Evolutionary conservation across 2,329 filamentous ascomycete species (phyloP).

Genomic region (Pseudogymnoascus verrucosus): DNA sequence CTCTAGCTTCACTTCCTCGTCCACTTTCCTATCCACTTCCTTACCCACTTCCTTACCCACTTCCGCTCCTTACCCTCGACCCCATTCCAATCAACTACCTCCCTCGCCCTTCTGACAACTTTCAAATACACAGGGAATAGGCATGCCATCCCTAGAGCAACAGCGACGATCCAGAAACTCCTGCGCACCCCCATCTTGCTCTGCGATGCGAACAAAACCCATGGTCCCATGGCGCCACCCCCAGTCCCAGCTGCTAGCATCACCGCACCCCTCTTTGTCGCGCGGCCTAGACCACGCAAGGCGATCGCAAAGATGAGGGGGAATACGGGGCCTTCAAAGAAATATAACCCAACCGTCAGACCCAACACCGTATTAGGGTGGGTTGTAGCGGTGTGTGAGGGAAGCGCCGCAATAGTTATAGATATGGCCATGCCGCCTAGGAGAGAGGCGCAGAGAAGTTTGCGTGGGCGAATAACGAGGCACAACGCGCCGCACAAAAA

Average conservation of each 20-base stretch:
- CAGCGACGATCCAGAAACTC: not conserved
- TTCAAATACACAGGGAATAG: not conserved
- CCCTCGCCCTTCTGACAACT: not conserved
- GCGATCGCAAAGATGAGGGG: constrained; percentile 72
- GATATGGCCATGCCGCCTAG: constrained; percentile 43
- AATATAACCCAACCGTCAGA: constrained; percentile 62
- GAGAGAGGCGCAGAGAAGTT: constrained; percentile 58
- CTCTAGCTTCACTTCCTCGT: not conserved
- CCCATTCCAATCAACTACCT: not conserved
- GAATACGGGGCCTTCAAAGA: constrained; percentile 73
- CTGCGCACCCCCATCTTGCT: not conserved
- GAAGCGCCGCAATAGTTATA: constrained; percentile 41
- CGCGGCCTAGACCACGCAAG: constrained; percentile 65
- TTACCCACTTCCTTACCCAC: not conserved
- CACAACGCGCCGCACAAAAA: constrained; percentile 64
- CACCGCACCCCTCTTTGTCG: constrained; percentile 69
- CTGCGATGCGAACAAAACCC: constrained; percentile 18
- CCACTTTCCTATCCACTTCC: not conserved
- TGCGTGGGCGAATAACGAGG: constrained; percentile 53
- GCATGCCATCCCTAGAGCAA: not conserved
- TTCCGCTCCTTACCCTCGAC: not conserved
- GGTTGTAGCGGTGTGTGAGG: constrained; percentile 38
- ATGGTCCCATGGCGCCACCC: constrained; percentile 24
- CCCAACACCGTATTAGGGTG: constrained; percentile 35
- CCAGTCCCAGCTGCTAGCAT: constrained; percentile 2